A percentile compares a stretch with the other conserved stretches of the same genome.
Evolutionary conservation across 1,139 yeast species (phyloP).

Genomic region (Sugiyamaella paludigena): DNA sequence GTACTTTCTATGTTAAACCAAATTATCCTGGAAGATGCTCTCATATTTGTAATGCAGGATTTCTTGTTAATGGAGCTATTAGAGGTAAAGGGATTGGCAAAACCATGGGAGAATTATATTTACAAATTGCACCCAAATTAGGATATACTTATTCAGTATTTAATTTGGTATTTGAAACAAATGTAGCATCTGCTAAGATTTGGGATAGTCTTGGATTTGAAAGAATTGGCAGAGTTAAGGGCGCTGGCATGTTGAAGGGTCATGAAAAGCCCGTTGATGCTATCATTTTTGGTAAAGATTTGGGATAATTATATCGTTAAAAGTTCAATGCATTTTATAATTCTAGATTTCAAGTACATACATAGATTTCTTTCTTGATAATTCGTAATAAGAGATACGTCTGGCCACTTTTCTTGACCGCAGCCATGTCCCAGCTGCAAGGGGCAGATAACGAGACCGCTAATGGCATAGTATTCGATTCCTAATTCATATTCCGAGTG

Average conservation of each 20-base stretch:
- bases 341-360: too few relatives aligned
- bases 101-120: constrained; percentile 74
- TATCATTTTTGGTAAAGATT: constrained; percentile 61
- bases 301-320: too few relatives aligned
- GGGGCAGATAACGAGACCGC: too few relatives aligned
- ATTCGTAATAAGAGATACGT: too few relatives aligned
- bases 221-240: constrained; percentile 71
- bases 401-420: too few relatives aligned
- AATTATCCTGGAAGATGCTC: constrained; percentile 91
- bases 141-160: constrained; percentile 85
- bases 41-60: constrained; percentile 88
- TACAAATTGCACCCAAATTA: constrained; percentile 87
- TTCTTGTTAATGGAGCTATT: constrained; percentile 87
- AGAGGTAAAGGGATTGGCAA: constrained; percentile 92
- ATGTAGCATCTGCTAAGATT: constrained; percentile 74
- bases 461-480: too few relatives aligned
- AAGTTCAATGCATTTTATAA: too few relatives aligned
- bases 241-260: constrained; percentile 85
- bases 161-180: constrained; percentile 85
- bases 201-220: constrained; percentile 79
- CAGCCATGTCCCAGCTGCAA: too few relatives aligned
- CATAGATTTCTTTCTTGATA: too few relatives aligned
- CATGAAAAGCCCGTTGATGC: constrained; percentile 82
- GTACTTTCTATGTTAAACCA: constrained; percentile 78
- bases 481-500: too few relatives aligned